Percentiles rank a stretch among this genome's conserved stretches.
phyloP scores from a whole-genome alignment of 1,139 yeast genomes.

The Debaryomyces psychrophilus region DNA sequence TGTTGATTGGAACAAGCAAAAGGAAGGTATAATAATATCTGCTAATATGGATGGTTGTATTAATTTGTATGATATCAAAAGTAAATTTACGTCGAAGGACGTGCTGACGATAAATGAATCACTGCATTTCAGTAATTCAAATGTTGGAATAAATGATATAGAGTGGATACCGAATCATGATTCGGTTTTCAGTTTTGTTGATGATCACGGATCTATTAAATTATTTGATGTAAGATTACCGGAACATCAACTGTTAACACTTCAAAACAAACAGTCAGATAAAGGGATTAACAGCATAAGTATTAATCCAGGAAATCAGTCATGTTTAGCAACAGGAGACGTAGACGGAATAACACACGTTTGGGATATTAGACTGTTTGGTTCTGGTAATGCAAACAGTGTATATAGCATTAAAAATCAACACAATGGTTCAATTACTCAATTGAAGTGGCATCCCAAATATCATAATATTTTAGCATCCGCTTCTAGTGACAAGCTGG shows the following conservation, averaged over 20 bases:
- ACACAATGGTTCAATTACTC: slow-evolving; percentile 66
- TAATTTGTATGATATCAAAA: slow-evolving; percentile 37
- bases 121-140: slow-evolving; percentile 17
- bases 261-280: slow-evolving; percentile 34
- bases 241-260: slow-evolving; percentile 19
- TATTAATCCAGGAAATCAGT: slow-evolving; percentile 57
- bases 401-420: slow-evolving; percentile 30
- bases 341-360: slow-evolving; percentile 58
- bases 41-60: slow-evolving; percentile 43
- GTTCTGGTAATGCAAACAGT: slow-evolving; percentile 22
- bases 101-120: slow-evolving; percentile 13
- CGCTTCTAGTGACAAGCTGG: slow-evolving; percentile 71
- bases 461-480: slow-evolving; percentile 65
- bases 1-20: slow-evolving; percentile 47
- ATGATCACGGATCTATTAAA: slow-evolving; percentile 54
- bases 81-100: slow-evolving; percentile 21
- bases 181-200: slow-evolving; percentile 56
- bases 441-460: slow-evolving; percentile 78
- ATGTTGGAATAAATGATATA: slow-evolving; percentile 59
- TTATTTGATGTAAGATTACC: slow-evolving; percentile 53
- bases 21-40: slow-evolving; percentile 38
- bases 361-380: slow-evolving; percentile 68
- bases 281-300: slow-evolving; percentile 67
- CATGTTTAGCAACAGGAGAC: slow-evolving; percentile 70
- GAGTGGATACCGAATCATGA: slow-evolving; percentile 65